These are phyloP conservation scores for Fusarium sp. DNA, from an alignment of 2,329 filamentous ascomycete species.

Conservation along the genomic window DNA sequence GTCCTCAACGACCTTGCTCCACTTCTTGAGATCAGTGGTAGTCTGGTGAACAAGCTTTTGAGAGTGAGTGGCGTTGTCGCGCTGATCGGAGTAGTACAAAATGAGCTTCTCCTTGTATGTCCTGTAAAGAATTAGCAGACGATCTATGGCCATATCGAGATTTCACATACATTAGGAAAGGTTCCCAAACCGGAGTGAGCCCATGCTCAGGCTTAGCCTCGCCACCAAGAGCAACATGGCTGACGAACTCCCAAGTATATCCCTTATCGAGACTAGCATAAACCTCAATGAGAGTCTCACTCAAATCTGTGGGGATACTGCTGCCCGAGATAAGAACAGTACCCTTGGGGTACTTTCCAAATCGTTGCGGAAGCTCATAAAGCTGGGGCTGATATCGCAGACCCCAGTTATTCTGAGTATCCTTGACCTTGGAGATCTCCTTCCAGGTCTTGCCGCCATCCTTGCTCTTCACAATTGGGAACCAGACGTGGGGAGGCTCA, in stretches of 20 bases:
- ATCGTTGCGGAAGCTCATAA: constrained; percentile 69
- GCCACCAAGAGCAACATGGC: constrained; percentile 73
- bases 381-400: constrained; percentile 77
- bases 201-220: constrained; percentile 72
- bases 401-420: constrained; percentile 73
- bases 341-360: constrained; percentile 70
- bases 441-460: constrained; percentile 71
- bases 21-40: constrained; percentile 68
- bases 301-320: constrained; percentile 70
- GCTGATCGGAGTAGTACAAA: constrained; percentile 78
- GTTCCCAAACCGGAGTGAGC: constrained; percentile 78
- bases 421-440: constrained; percentile 71
- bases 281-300: constrained; percentile 74
- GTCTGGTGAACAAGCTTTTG: constrained; percentile 77
- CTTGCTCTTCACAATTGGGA: constrained; percentile 66
- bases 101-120: constrained; percentile 70
- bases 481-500: constrained; percentile 66
- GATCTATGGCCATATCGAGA: fast-evolving
- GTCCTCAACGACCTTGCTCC: constrained; percentile 69
- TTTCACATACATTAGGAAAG: constrained; percentile 65
- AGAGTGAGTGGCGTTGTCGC: constrained; percentile 69
- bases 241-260: constrained; percentile 74
- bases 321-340: constrained; percentile 73
- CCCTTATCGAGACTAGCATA: constrained; percentile 74
- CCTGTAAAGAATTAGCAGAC: constrained; percentile 45